Percentiles rank a stretch among this genome's conserved stretches.
Conservation (phyloP, 345 rosid species). For the Lepidium aucheri region DNA sequence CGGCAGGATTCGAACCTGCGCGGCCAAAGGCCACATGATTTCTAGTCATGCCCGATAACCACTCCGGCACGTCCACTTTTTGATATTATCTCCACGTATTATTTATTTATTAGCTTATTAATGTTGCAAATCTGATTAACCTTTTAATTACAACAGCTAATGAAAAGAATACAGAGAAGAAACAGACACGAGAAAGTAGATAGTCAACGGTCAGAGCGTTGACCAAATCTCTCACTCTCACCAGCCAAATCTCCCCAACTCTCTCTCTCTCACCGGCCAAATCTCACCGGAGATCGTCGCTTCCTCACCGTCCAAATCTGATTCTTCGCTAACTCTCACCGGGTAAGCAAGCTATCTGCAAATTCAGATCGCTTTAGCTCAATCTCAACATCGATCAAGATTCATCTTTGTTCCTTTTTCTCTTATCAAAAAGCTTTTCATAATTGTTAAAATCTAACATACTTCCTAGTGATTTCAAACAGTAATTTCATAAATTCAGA, state of each 20-base stretch:
- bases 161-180: not conserved
- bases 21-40: slow-evolving; percentile 94
- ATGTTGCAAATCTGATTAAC: too few relatives aligned
- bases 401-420: not conserved
- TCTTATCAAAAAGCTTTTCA: not conserved
- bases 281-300: slow-evolving; percentile 19
- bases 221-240: slow-evolving; percentile 25
- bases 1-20: slow-evolving; percentile 90
- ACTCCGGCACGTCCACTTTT: slow-evolving; percentile 33
- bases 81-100: too few relatives aligned
- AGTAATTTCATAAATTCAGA: not conserved
- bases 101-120: too few relatives aligned
- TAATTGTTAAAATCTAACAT: not conserved
- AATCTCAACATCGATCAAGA: slow-evolving; percentile 9
- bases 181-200: slow-evolving; percentile 7
- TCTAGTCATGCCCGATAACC: slow-evolving; percentile 92
- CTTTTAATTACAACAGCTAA: too few relatives aligned
- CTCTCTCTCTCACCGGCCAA: not conserved
- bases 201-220: slow-evolving; percentile 25
- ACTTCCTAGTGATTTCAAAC: not conserved
- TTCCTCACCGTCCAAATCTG: slow-evolving; percentile 11
- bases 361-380: slow-evolving; percentile 3
- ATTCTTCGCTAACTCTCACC: not conserved
- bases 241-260: slow-evolving; percentile 15
- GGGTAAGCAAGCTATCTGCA: slow-evolving; percentile 11